Evolutionary conservation across 169 alveolate genomes (phyloP).

Genomic region (Cryptosporidium felis): DNA sequence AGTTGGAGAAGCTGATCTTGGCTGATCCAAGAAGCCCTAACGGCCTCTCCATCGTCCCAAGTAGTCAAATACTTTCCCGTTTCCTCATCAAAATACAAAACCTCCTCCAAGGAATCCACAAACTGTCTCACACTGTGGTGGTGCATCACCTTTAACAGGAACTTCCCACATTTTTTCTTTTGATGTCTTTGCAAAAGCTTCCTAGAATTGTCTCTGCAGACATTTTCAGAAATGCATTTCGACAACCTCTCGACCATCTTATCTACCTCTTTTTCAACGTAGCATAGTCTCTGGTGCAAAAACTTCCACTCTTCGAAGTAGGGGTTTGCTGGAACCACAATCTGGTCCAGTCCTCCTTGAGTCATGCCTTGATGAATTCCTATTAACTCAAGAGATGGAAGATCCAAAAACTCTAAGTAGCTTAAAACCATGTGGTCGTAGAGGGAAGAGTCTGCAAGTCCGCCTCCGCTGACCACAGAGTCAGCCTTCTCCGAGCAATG

Average conservation of each 20-base stretch:
- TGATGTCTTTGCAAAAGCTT: slow-evolving; percentile 53
- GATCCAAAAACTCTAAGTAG: slow-evolving; percentile 27
- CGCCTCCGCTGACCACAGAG: too few relatives aligned
- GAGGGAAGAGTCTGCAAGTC: too few relatives aligned
- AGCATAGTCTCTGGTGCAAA: slow-evolving; percentile 16
- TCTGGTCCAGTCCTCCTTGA: not conserved
- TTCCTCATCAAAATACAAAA: slow-evolving; percentile 39
- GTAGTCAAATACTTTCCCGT: slow-evolving; percentile 37
- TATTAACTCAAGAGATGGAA: slow-evolving; percentile 43
- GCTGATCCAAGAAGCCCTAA: slow-evolving; percentile 59
- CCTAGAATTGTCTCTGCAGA: slow-evolving; percentile 29
- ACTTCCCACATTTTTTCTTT: slow-evolving; percentile 22
- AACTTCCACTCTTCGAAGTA: slow-evolving; percentile 64
- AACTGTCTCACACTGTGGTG: slow-evolving; percentile 62
- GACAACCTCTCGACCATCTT: not conserved
- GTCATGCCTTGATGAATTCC: not conserved
- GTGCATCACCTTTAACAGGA: slow-evolving; percentile 35
- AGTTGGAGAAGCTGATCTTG: slow-evolving; percentile 66
- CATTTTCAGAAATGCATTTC: not conserved
- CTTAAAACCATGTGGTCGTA: not conserved
- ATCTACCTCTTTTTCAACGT: slow-evolving; percentile 39
- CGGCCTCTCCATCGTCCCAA: slow-evolving; percentile 70
- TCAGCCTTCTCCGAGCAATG: too few relatives aligned
- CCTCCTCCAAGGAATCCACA: slow-evolving; percentile 63
- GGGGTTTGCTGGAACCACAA: not conserved